A percentile compares a stretch with the other conserved stretches of the same genome.
Conservation (phyloP, 164 flowering plant species). For the Euptelea pleiosperma region DNA sequence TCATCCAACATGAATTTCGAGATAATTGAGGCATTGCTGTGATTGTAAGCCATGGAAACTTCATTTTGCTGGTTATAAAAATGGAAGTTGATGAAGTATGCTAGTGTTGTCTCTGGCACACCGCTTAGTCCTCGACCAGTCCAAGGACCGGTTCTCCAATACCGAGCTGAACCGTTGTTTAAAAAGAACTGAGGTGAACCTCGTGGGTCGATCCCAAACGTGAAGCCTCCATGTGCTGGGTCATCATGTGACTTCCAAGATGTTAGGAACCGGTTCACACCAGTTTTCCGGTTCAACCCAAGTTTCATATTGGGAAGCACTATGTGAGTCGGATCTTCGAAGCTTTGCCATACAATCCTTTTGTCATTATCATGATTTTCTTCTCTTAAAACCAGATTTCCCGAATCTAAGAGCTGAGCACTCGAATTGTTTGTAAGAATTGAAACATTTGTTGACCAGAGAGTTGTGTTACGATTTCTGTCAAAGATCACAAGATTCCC, state of each 20-base stretch:
- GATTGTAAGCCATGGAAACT: neutral
- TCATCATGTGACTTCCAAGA: constrained; percentile 45
- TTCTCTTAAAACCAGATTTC: constrained; percentile 38
- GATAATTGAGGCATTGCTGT: constrained; percentile 6
- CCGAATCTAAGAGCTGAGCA: constrained; percentile 41
- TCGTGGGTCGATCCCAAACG: constrained; percentile 16
- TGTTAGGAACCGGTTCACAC: constrained; percentile 30
- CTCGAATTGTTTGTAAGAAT: neutral
- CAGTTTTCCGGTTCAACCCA: constrained; percentile 35
- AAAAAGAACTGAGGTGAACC: constrained; percentile 28
- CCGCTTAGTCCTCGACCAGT: constrained; percentile 30
- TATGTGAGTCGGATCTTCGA: constrained; percentile 41
- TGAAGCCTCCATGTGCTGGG: constrained; percentile 35
- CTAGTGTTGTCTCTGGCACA: constrained; percentile 7
- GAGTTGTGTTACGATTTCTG: constrained; percentile 12
- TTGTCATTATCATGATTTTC: neutral
- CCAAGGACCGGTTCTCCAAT: constrained; percentile 40
- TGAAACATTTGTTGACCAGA: constrained; percentile 34
- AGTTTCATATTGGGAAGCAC: constrained; percentile 42
- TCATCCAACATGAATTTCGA: constrained; percentile 3
- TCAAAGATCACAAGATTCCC: constrained; percentile 16
- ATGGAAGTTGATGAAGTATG: constrained; percentile 3
- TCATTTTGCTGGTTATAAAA: constrained; percentile 9
- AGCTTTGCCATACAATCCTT: constrained; percentile 52
- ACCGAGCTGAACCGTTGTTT: constrained; percentile 9